Conservation (phyloP, 805 yeast genomes). For the Clavispora phyllophila region DNA sequence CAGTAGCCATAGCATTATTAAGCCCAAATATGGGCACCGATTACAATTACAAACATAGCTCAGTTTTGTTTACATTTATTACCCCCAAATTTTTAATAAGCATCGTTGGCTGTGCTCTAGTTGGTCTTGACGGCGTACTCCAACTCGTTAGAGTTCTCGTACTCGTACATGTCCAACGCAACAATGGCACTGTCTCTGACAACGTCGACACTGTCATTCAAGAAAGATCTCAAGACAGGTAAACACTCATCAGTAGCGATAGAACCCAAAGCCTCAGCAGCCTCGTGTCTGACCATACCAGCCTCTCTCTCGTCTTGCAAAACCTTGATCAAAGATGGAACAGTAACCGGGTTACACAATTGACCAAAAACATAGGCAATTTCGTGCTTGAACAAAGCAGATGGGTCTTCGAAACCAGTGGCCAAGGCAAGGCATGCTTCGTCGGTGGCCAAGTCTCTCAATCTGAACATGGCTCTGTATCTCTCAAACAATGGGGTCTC, state of each 20-base stretch:
- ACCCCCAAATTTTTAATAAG: not conserved
- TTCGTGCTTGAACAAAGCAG: slow-evolving; percentile 95
- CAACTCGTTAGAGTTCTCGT: slow-evolving; percentile 77
- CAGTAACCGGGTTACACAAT: slow-evolving; percentile 86
- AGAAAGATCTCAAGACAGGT: slow-evolving; percentile 75
- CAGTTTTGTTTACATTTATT: not conserved
- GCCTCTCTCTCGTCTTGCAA: slow-evolving; percentile 76
- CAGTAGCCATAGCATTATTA: no score
- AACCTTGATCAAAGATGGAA: slow-evolving; percentile 80
- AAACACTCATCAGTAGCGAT: slow-evolving; percentile 95
- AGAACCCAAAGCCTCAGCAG: slow-evolving; percentile 97
- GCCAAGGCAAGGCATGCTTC: slow-evolving; percentile 93
- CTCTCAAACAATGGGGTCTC: slow-evolving; percentile 79
- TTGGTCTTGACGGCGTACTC: slow-evolving; percentile 48
- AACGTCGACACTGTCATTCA: slow-evolving; percentile 78
- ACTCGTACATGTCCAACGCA: slow-evolving; percentile 97
- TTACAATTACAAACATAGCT: no score
- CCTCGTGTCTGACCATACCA: slow-evolving; percentile 99
- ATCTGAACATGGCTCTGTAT: slow-evolving; percentile 97
- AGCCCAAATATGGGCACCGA: no score
- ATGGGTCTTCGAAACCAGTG: slow-evolving; percentile 80
- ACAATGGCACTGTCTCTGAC: slow-evolving; percentile 97
- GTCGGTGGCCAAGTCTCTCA: slow-evolving; percentile 89
- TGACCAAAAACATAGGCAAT: slow-evolving; percentile 98
- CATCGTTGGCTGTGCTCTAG: not conserved